Conservation (phyloP, 495 filamentous ascomycete species). For the Penicillium cinerascens region DNA sequence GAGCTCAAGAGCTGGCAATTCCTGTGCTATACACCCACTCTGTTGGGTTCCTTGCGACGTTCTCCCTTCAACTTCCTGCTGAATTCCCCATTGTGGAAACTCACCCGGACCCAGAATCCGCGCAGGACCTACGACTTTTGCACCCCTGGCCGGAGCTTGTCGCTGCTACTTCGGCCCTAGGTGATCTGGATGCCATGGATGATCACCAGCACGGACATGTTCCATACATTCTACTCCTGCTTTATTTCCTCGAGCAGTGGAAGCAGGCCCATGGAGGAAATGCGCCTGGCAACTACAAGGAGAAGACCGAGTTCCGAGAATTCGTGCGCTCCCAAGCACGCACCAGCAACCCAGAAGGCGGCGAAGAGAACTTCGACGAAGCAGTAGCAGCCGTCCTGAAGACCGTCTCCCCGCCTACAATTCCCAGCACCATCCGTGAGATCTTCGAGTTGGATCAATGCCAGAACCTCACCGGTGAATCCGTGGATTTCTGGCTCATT, state of each 20-base stretch:
- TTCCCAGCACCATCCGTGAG: slow-evolving; percentile 65
- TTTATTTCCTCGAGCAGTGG: slow-evolving; percentile 87
- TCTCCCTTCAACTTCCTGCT: slow-evolving; percentile 69
- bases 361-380: slow-evolving; percentile 97
- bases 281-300: slow-evolving; percentile 69
- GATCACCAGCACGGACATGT: slow-evolving; percentile 90
- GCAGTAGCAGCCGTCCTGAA: slow-evolving; percentile 84
- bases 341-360: slow-evolving; percentile 74
- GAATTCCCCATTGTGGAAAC: slow-evolving; percentile 95
- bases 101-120: slow-evolving; percentile 84
- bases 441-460: slow-evolving; percentile 70
- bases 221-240: slow-evolving; percentile 78
- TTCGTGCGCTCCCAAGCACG: slow-evolving; percentile 64
- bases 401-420: slow-evolving; percentile 64
- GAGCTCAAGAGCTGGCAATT: slow-evolving; percentile 58
- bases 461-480: slow-evolving; percentile 39
- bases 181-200: slow-evolving; percentile 63
- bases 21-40: slow-evolving; percentile 83
- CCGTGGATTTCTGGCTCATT: slow-evolving; percentile 80
- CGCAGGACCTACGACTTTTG: slow-evolving; percentile 79
- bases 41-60: slow-evolving; percentile 82
- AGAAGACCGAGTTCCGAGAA: slow-evolving; percentile 79
- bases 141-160: slow-evolving; percentile 84
- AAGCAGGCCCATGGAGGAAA: slow-evolving; percentile 66
- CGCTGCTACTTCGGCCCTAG: slow-evolving; percentile 56